Percentiles rank a stretch among this genome's conserved stretches.
phyloP scores from a whole-genome alignment of 2,329 filamentous ascomycete genomes.

The Aspergillus sp. region DNA sequence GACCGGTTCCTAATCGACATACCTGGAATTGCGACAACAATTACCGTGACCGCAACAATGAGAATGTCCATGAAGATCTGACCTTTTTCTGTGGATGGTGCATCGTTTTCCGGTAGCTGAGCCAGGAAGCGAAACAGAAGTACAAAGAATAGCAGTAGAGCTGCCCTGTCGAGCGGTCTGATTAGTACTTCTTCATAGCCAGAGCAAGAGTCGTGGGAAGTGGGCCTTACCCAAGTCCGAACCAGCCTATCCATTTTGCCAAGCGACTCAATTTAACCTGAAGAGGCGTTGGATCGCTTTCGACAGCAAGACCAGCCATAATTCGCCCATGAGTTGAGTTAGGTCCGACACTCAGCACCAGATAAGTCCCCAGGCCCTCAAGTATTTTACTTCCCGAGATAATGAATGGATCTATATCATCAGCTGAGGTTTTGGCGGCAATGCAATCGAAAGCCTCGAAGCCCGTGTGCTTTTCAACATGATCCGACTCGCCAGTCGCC shows the following conservation, averaged over 20 bases:
- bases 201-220: background rate
- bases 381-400: conserved; percentile 77
- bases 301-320: conserved; percentile 68
- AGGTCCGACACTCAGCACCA: conserved; percentile 69
- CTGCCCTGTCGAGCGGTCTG: conserved; percentile 39
- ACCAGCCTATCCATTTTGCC: conserved; percentile 72
- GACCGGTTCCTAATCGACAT: background rate
- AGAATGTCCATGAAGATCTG: conserved; percentile 70
- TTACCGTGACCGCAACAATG: conserved; percentile 73
- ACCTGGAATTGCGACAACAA: conserved; percentile 69
- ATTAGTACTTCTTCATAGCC: too few species aligned
- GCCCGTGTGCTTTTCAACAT: conserved; percentile 60
- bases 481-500: conserved; percentile 69
- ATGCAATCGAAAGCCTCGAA: conserved; percentile 53
- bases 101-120: conserved; percentile 57
- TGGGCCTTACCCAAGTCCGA: conserved; percentile 48
- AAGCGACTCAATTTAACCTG: conserved; percentile 72
- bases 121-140: conserved; percentile 82
- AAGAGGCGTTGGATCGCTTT: conserved; percentile 72
- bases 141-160: conserved; percentile 78
- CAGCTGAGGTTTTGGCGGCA: conserved; percentile 13
- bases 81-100: conserved; percentile 65
- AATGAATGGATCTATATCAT: conserved; percentile 65
- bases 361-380: conserved; percentile 72
- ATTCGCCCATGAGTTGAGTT: conserved; percentile 73